Evolutionary conservation across 163 green algal genomes (phyloP), one percentile per base, ranked within the genome.

Genomic region (Coccomyxa subellipsoidea): DNA sequence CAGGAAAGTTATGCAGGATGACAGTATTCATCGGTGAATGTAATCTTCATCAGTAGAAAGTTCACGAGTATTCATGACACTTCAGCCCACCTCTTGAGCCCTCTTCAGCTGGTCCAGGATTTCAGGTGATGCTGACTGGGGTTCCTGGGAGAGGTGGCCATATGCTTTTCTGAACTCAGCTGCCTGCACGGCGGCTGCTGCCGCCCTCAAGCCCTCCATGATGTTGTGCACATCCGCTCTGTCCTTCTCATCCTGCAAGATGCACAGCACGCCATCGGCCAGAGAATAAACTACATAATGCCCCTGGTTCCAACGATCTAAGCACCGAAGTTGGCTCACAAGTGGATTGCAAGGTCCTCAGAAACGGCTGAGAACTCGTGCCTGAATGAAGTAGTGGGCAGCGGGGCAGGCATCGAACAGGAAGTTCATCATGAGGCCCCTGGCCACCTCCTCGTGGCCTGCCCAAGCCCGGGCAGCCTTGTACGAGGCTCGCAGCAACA

Each of bases 231-330:
- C n/a, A 38, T 77, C 54, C 38, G 4, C 34, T 38, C 35, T 9
- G 54, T 77, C 29, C 38, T 79, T 36, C 73, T 54, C 31, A 77
- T 77, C 71, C 32, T 29, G 71, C 71, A 39, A 54, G n/a, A n/a
- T n/a, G n/a, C n/a, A n/a, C n/a, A n/a, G n/a, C n/a, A n/a, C n/a
- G n/a, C n/a, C n/a, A n/a, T n/a, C n/a, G n/a, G n/a, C n/a, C n/a
- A n/a, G n/a, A n/a, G n/a, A n/a, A n/a, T n/a, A n/a, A n/a, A n/a
- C n/a, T n/a, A n/a, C n/a, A n/a, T n/a, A n/a, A n/a, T n/a, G n/a
- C n/a, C n/a, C n/a, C n/a, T n/a, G n/a, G n/a, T n/a, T n/a, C n/a
- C n/a, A n/a, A n/a, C n/a, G n/a, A n/a, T n/a, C n/a, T n/a, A n/a
- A n/a, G n/a, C n/a, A n/a, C n/a, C n/a, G n/a, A n/a, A n/a, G n/a